phyloP scores from a whole-genome alignment of 345 rosid species.

The Salix viminalis region DNA sequence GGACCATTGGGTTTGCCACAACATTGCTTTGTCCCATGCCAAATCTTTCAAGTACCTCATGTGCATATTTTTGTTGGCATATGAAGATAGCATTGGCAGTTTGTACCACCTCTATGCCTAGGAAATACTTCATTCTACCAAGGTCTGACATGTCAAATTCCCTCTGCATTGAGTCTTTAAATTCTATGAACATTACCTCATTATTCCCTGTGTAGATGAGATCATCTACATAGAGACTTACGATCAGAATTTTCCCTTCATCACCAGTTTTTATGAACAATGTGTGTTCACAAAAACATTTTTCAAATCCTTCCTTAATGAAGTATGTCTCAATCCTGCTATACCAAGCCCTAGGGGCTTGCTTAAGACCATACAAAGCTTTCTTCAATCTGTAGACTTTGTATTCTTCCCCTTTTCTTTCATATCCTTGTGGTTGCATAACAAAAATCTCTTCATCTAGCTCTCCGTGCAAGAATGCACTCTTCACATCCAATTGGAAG shows the following conservation, averaged over 20 bases:
- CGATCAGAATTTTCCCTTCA: neutral
- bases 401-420: too few relatives aligned
- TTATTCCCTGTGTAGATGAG: neutral
- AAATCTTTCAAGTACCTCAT: neutral
- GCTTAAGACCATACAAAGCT: too few relatives aligned
- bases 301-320: too few relatives aligned
- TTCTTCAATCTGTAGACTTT: too few relatives aligned
- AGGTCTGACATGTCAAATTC: neutral
- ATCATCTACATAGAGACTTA: neutral
- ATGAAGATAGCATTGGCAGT: neutral
- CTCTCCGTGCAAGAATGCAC: too few relatives aligned
- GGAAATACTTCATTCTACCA: neutral
- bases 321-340: too few relatives aligned
- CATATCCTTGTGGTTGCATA: too few relatives aligned
- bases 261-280: neutral
- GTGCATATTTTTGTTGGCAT: neutral
- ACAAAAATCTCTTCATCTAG: too few relatives aligned
- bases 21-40: neutral
- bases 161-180: neutral
- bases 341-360: too few relatives aligned
- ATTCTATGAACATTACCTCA: neutral
- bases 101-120: neutral
- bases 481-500: too few relatives aligned
- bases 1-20: neutral
- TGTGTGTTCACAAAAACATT: too few relatives aligned